Evolutionary conservation across 495 filamentous ascomycete species (phyloP), one percentile per base, ranked within the genome.

Genomic region (Penicillium riverlandense): DNA sequence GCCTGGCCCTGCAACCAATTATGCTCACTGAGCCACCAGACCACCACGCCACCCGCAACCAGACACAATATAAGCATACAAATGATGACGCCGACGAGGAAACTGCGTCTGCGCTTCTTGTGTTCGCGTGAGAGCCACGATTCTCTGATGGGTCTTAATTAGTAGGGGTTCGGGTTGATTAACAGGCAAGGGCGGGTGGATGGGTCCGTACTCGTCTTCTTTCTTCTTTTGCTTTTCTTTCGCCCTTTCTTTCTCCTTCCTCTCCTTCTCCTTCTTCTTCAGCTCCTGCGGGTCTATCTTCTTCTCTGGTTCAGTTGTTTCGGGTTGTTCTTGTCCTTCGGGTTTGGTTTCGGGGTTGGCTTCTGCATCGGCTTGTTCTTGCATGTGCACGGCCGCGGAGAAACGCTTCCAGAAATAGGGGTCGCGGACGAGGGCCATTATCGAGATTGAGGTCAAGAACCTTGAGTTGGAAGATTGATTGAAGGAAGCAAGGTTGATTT

Each of bases 351-450:
- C 11, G 15, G 39, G 22, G 12, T 52, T 37, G 12, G 35, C 43
- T 31, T 27, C 38, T 30, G 9, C 32, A 34, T 52, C 57, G 3
- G 63, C 53, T 45, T 65, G 58, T 47, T 71, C 70, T 35, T 74
- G 63, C 15, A 61, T 57, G 44, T 82, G 78, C 6, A 81, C 72
- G 35, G 80, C 79, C n/a, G 62, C 54, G 37, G 72, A 76, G 67
- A 84, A 83, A 42, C 79, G 71, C 13, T 69, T 69, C 80, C 79
- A 83, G 59, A 84, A 84, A 34, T 57, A 65, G 11, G 80, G 79
- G 50, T 84, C 80, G 27, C 71, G 68, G 40, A 79, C 70, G 10
- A 71, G 60, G 6, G 70, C 63, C 63, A 70, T 70, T n/a, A 13
- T 50, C 15, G 35, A 33, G 14, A 37, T 11, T 44, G 33, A 36